Evolutionary conservation across 768 basidiomycete species (phyloP).

Genomic region (Boletus coccyginus): DNA sequence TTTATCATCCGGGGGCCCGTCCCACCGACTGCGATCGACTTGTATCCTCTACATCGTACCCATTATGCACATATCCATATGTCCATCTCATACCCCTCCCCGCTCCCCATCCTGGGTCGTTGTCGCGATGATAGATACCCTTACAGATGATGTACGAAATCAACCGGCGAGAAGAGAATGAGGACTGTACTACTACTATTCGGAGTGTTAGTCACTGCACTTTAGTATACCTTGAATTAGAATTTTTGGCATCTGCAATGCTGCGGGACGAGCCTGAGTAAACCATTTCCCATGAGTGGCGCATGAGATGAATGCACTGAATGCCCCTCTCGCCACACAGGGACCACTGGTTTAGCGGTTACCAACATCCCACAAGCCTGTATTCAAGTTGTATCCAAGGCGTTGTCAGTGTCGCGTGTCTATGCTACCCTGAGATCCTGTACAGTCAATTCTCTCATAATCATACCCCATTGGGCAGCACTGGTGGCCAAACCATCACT

Average conservation of each 20-base stretch:
- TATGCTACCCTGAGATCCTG: constrained; percentile 9
- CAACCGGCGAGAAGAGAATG: constrained; percentile 25
- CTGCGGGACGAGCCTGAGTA: neutral
- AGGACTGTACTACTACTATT: constrained; percentile 34
- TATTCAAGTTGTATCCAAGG: constrained; percentile 1
- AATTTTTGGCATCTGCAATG: constrained; percentile 26
- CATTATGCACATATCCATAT: constrained; percentile 27
- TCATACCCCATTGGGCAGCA: too few species aligned
- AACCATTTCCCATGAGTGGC: constrained; percentile 5
- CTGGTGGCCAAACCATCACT: too few species aligned
- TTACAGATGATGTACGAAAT: constrained; percentile 26
- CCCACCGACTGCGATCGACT: constrained; percentile 13
- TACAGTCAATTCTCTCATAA: too few species aligned
- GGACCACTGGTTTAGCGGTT: constrained; percentile 18
- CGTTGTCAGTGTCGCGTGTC: constrained; percentile 11
- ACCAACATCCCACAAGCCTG: constrained; percentile 6
- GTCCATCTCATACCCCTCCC: constrained; percentile 19
- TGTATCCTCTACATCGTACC: constrained; percentile 31
- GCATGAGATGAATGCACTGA: constrained; percentile 2
- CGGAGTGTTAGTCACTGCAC: constrained; percentile 30
- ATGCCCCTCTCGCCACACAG: constrained; percentile 22
- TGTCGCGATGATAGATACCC: constrained; percentile 35
- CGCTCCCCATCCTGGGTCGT: constrained; percentile 18
- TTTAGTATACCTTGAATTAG: constrained; percentile 37
- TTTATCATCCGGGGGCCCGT: constrained; percentile 22